Evolutionary conservation across 352 stramenopile species (phyloP), one percentile per base, ranked within the genome.

Genomic region (Aphanomyces cochlioides): DNA sequence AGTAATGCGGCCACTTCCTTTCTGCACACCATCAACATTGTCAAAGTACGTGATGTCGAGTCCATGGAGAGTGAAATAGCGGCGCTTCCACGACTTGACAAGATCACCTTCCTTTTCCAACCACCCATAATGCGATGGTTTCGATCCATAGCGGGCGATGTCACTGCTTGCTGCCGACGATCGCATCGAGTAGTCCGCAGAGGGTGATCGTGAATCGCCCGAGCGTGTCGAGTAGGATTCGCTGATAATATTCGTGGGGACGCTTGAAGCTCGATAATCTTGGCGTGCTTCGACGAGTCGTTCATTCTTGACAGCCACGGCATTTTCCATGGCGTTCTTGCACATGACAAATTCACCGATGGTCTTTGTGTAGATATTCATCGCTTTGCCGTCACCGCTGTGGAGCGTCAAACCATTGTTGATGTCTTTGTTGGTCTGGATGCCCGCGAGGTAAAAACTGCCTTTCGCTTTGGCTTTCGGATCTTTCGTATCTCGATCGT

Each of bases 331-430:
- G 5, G 86, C 84, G 34, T 85, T 68, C 72, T 83, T 91, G 76
- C 83, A 92, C 61, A 83, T 81, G 65, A 90, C 81, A 40, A 77
- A 82, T 70, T 94, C 86, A 4, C 66, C 76, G 38, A 82, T 78
- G 12, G 83, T 90, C 69, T 94, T 85, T 47, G 82, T 90, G 66
- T 90, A 92, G 69, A 94, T 83, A 75, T 90, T 89, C 77, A 92
- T 84, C 67, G 87, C 72, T 1, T 85, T 79, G 3, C 84, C 86
- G 63, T 92, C 83, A 0, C 79, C 77, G 59, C 83, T 79, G 56
- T 78, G 59, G 75, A 92, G 84, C 40, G 87, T 72, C 56, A 94
- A 74, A 0, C 86, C 84, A 65, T 92, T 92, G 17, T 84, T 90
- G 74, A 92, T 92, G 60, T 84, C 80, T 19, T 73, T 67, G 53